Base-by-base conservation (phyloP, 345 rosid genomes). In the Citrus mangshanensis region DNA sequence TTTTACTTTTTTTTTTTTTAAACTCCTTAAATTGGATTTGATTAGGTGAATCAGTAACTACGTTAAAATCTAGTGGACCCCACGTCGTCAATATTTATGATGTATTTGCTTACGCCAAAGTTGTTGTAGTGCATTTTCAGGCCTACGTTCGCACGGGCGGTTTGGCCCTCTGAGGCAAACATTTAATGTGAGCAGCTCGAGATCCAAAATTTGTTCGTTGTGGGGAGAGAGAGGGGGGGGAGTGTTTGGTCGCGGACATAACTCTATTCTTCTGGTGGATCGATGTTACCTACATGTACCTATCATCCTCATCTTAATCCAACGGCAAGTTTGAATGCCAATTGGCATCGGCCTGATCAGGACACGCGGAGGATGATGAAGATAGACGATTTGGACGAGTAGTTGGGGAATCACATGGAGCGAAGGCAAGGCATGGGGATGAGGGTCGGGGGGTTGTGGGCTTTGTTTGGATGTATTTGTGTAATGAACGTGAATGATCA, bases 131-230 rank as follows among this genome's bases (percentile, higher is more conserved):
- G 27, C 63, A 32, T 56, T 69, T 3, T 66, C 79, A 74, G 79
- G 77, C 72, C 77, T 51, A 21, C 22, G 46, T 7, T 46, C 9
- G 70, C 70, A 61, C 69, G 58, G 69, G 69, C 49, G 68, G 38
- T 73, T 67, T 16, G 8, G 55, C 65, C 30, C 65, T 10, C 65
- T 10, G 21, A 40, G 38, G 16, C 16, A 58, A 30, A 38, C 82
- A 80, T 78, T 82, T 72, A 82, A 78, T 85, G 82, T 14, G 24
- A 10, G 61, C 5, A 25, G 84, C 84, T 73, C 81, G 80, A 79
- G 88, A 83, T 86, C 83, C 86, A 68, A 85, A 82, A 81, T 64
- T 76, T 55, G 21, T 30, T 27, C 49, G 12, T 38, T 37, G 8
- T 9, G 38, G 38, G 0, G 2, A 0, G 42, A 10, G 12, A 42